phyloP scores from a whole-genome alignment of 306 rosid species.

The Vigna radiata region DNA sequence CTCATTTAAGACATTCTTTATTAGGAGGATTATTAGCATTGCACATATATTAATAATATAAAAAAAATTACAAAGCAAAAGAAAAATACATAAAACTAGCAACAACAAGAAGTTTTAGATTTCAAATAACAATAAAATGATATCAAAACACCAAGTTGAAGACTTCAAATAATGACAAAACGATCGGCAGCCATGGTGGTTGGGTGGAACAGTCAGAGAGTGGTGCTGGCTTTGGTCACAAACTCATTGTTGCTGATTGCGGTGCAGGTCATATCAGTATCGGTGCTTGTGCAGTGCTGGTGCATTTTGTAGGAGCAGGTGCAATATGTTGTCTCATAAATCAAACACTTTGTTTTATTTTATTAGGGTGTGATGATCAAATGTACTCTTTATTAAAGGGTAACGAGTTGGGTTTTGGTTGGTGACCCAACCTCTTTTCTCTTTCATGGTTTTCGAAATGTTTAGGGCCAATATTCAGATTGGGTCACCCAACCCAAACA shows the following conservation, averaged over 20 bases:
- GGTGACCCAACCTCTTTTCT: neutral
- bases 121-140: slow-evolving; percentile 1
- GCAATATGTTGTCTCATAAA: neutral
- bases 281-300: neutral
- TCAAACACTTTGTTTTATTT: neutral
- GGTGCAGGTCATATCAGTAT: neutral
- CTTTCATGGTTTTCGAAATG: neutral
- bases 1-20: too few species aligned
- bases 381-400: neutral
- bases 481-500: neutral
- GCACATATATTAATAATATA: too few species aligned
- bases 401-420: neutral
- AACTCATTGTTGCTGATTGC: neutral
- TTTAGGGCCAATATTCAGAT: neutral
- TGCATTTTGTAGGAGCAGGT: neutral
- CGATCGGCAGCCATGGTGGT: neutral
- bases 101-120: neutral
- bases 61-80: too few species aligned
- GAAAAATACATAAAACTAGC: neutral
- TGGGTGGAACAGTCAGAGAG: neutral
- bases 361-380: neutral
- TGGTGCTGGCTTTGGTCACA: neutral
- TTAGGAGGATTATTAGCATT: too few species aligned
- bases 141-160: neutral
- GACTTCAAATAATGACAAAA: slow-evolving; percentile 1